These are phyloP conservation scores for Phytophthora pini DNA, from an alignment of 352 stramenopile genomes.

Conservation along the genomic window DNA sequence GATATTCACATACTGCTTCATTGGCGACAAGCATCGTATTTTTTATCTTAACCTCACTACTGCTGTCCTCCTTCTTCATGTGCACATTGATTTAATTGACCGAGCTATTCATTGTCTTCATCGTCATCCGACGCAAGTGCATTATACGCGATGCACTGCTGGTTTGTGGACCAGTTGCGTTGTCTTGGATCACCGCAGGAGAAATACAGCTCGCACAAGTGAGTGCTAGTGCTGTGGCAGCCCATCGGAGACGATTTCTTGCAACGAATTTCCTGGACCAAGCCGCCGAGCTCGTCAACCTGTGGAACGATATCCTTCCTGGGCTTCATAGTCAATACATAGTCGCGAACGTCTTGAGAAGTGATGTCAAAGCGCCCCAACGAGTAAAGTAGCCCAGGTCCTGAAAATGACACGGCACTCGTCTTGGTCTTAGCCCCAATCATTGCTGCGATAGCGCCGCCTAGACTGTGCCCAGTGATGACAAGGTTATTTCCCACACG, in stretches of 20 bases:
- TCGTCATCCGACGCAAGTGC: constrained; percentile 36
- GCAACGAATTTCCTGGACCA: constrained; percentile 84
- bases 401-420: constrained; percentile 78
- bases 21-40: constrained; percentile 20
- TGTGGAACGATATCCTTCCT: constrained; percentile 79
- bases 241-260: constrained; percentile 68
- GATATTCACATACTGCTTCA: constrained; percentile 4
- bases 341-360: constrained; percentile 68
- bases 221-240: constrained; percentile 76
- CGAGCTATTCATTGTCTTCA: constrained; percentile 34
- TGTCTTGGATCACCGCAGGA: constrained; percentile 66
- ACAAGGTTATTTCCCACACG: constrained; percentile 68
- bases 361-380: constrained; percentile 73
- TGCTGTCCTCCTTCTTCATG: constrained; percentile 14
- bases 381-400: constrained; percentile 75
- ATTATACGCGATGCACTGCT: constrained; percentile 64
- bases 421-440: constrained; percentile 77
- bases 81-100: constrained; percentile 8
- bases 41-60: constrained; percentile 21
- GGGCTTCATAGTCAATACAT: constrained; percentile 84
- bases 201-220: constrained; percentile 81
- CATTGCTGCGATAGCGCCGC: constrained; percentile 79
- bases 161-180: constrained; percentile 69
- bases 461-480: constrained; percentile 80
- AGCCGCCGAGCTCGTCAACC: constrained; percentile 76